Conservation (phyloP, 83 land plant species). For the Picea abies region DNA sequence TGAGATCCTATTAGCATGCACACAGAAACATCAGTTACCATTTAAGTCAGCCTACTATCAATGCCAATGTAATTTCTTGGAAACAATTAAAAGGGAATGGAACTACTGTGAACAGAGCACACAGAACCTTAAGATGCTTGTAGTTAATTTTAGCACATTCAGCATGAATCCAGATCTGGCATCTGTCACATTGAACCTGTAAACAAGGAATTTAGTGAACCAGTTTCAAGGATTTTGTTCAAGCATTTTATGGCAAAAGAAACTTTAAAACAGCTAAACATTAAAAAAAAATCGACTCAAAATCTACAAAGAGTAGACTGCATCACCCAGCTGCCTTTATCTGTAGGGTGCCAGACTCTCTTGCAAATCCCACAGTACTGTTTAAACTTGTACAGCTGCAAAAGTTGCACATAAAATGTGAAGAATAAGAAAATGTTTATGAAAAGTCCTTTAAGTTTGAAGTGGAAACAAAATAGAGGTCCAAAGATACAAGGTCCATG, state of each 20-base stretch:
- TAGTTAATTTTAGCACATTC: conserved; percentile 85
- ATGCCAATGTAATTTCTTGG: background rate
- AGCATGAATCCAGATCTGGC: conserved; percentile 95
- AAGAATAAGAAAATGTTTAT: background rate
- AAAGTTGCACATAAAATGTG: background rate
- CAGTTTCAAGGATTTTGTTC: background rate
- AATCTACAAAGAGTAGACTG: background rate
- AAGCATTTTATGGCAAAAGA: background rate
- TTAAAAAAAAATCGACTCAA: background rate
- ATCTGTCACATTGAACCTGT: conserved; percentile 88
- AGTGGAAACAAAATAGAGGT: background rate
- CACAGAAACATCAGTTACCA: conserved; percentile 12
- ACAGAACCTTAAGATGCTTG: conserved; percentile 69
- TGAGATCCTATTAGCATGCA: conserved; percentile 32
- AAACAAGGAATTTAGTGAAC: background rate
- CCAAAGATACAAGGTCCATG: background rate
- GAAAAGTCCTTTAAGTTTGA: background rate
- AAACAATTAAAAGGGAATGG: background rate
- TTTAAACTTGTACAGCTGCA: conserved; percentile 45
- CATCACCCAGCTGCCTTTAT: conserved; percentile 51
- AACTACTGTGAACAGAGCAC: background rate
- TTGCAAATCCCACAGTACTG: conserved; percentile 60
- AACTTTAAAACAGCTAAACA: background rate
- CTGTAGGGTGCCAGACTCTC: conserved; percentile 55
- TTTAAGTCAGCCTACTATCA: background rate